A percentile compares a stretch with the other conserved stretches of the same genome.
Conservation (phyloP, 2,329 filamentous ascomycete species). For the Fusarium ramigenum region DNA sequence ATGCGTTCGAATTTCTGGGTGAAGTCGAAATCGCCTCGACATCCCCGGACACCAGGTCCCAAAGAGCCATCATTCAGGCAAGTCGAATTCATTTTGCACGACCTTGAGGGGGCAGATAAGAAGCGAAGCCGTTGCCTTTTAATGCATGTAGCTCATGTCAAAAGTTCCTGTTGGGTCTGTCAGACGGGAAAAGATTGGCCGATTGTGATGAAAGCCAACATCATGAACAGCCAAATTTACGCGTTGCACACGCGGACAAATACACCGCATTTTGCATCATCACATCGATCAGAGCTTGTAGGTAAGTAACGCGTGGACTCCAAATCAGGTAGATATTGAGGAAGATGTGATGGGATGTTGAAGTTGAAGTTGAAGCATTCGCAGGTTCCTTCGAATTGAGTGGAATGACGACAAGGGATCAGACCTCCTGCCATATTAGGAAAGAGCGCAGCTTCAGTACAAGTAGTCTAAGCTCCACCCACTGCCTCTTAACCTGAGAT, state of each 20-base stretch:
- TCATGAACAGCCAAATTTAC: background rate
- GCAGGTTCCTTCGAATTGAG: background rate
- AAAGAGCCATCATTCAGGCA: slow-evolving; percentile 51
- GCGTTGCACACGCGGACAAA: background rate
- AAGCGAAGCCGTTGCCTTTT: background rate
- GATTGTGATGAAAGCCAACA: background rate
- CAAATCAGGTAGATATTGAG: background rate
- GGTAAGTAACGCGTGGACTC: background rate
- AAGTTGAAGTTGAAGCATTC: background rate
- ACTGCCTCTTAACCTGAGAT: background rate
- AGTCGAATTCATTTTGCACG: slow-evolving; percentile 31
- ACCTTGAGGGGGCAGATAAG: background rate
- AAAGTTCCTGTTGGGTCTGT: background rate
- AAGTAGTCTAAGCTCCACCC: too few species aligned
- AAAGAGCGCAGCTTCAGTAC: background rate
- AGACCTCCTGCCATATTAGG: background rate
- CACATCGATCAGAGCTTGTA: background rate
- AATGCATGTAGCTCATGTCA: background rate
- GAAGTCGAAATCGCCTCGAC: slow-evolving; percentile 60
- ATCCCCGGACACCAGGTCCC: slow-evolving; percentile 56
- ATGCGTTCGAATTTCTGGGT: slow-evolving; percentile 60
- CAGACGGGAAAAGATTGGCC: slow-evolving; percentile 17
- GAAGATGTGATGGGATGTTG: background rate
- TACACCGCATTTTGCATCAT: too few species aligned
- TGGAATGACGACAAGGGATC: background rate